Evolutionary conservation across 2,329 filamentous ascomycete genomes (phyloP), one percentile per base, ranked within the genome.

Genomic region (Apiospora koreana): DNA sequence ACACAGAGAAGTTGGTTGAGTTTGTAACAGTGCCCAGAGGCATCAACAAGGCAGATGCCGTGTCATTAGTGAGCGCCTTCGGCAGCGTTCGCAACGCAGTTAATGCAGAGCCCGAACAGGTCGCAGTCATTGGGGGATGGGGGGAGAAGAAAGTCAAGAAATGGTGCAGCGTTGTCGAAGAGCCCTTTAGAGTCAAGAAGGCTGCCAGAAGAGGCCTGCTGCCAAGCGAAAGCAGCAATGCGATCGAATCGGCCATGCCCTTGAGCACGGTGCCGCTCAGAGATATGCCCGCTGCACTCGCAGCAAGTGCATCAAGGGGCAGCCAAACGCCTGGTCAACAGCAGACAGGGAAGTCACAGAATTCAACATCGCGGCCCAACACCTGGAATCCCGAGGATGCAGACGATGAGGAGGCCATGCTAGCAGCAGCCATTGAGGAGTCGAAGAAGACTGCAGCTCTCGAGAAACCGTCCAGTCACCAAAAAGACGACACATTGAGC

Each of bases 11-110:
- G 71, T 86, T 99, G 71, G 91, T 96, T 10, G 95, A 98, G 74
- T 98, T 99, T 77, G 91, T 98, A 68, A 99, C 96, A 0, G 91
- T 94, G 2, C 95, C 96, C 2, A 86, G 95, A 70, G 93, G 92
- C 73, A 90, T 99, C 78, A 98, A 98, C 82, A 98, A 97, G 81
- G 94, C 94, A 1, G 96, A 99, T 81, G 94, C 96, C 0, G 90
- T 98, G 12, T 93, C 93, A 38, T 83, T 99, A 67, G 94, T 98
- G 45, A 93, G 93, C 74, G 94, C 94, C 67, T 99, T 98, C 83
- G 96, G 96, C 31, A 97, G 93, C 74, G 82, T 99, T 70, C 90
- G 91, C 75, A 93, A 92, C 46, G 95, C 95, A 0, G 86, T 98
- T 71, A 98, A 98, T 80, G 95, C 94, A 1, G 88, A 92, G 62